A percentile compares a stretch with the other conserved stretches of the same genome.
These are phyloP conservation scores for Fraxinus albicans DNA, from an alignment of 305 asterid genomes.

Conservation along the genomic window DNA sequence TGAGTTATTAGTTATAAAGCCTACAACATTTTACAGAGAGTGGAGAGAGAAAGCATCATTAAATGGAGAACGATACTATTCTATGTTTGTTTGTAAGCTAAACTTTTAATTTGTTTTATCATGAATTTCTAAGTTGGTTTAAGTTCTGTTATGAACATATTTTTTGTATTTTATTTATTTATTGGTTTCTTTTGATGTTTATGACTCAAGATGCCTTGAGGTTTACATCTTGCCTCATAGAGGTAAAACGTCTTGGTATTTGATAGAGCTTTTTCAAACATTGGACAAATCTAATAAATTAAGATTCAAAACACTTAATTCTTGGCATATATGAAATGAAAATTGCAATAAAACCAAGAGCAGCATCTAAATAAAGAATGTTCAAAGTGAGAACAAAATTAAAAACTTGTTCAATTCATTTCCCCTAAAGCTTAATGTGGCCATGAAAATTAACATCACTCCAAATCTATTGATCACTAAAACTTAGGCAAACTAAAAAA, in stretches of 20 bases:
- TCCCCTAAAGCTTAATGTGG: neutral
- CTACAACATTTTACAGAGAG: neutral
- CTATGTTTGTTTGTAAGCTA: neutral
- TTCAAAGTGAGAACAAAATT: neutral
- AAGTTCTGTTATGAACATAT: neutral
- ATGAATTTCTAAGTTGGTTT: neutral
- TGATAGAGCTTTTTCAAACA: neutral
- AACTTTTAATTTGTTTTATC: neutral
- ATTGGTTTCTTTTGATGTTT: neutral
- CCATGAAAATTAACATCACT: constrained; percentile 8
- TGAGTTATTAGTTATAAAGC: neutral
- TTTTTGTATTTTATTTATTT: neutral
- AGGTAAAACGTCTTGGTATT: neutral
- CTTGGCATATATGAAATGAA: neutral
- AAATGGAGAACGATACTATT: neutral
- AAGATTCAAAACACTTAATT: neutral
- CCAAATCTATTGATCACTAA: constrained; percentile 9
- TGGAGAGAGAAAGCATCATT: neutral
- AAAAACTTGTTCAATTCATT: neutral
- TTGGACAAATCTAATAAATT: neutral
- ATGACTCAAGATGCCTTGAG: neutral
- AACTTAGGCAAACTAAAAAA: neutral
- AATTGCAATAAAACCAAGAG: neutral
- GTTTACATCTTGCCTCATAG: neutral
- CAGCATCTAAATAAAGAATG: neutral